Evolutionary conservation across 768 basidiomycete genomes (phyloP).

Genomic region (Phanerodontia chrysosporium): DNA sequence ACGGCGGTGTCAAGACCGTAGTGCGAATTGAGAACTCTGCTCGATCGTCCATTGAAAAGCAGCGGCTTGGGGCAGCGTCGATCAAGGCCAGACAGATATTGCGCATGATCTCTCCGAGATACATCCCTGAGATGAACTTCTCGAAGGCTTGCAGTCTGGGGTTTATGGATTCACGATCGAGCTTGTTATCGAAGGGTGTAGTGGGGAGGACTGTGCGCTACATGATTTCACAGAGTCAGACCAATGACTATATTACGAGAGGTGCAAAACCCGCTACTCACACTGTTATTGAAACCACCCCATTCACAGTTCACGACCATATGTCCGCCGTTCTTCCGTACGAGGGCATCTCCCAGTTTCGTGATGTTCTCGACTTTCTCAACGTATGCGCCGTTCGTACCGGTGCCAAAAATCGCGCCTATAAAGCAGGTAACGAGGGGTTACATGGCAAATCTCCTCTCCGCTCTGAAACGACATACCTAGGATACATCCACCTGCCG

Average conservation of each 20-base stretch:
- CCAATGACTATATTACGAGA: background rate
- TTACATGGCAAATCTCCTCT: background rate
- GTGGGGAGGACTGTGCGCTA: slow-evolving; percentile 81
- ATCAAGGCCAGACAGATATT: slow-evolving; percentile 80
- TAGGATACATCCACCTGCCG: slow-evolving; percentile 84
- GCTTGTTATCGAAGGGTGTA: slow-evolving; percentile 85
- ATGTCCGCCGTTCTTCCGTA: slow-evolving; percentile 55
- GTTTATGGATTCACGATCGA: slow-evolving; percentile 94
- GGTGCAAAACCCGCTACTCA: slow-evolving; percentile 39
- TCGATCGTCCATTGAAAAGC: slow-evolving; percentile 79
- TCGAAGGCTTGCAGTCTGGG: slow-evolving; percentile 91
- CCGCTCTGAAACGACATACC: slow-evolving; percentile 26
- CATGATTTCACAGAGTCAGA: background rate
- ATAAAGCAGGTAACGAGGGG: background rate
- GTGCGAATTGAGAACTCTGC: slow-evolving; percentile 72
- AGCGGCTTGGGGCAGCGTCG: slow-evolving; percentile 67
- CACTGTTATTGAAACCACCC: slow-evolving; percentile 96
- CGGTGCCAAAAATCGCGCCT: slow-evolving; percentile 92
- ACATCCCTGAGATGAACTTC: slow-evolving; percentile 99
- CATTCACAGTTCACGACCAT: slow-evolving; percentile 99
- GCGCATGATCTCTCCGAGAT: slow-evolving; percentile 91
- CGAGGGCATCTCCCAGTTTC: slow-evolving; percentile 69
- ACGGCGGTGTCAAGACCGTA: slow-evolving; percentile 96
- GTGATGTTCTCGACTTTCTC: slow-evolving; percentile 82
- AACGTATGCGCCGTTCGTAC: slow-evolving; percentile 97